Base-by-base conservation (phyloP, 345 rosid species). In the Citrus glauca region DNA sequence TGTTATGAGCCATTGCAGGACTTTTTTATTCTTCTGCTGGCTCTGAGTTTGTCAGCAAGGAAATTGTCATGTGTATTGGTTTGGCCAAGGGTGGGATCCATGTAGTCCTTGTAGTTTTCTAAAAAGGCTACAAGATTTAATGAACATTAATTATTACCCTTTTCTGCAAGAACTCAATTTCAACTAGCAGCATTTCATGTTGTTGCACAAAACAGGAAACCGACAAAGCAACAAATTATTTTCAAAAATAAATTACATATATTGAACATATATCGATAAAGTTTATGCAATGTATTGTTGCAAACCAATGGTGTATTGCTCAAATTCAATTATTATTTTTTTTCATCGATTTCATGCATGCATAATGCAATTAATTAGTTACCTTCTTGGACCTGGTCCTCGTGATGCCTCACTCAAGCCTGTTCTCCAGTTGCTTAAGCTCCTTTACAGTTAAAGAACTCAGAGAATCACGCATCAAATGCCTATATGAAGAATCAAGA, bases 341-440 rank as follows among this genome's bases (percentile, higher is more conserved):
- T n/a, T n/a, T n/a, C n/a, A n/a, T n/a, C n/a, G n/a, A n/a, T n/a
- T n/a, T n/a, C n/a, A n/a, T n/a, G 30, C 2, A 28, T 28, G 27
- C 27, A 28, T 28, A 28, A 28, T 28, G 30, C 2, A 28, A 28
- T 94, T 33, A 33, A 33, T 33, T 33, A 4, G 0, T 33, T 33
- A 33, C 16, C 98, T 96, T 96, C 89, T 96, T 96, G 66, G 99
- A 91, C 82, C 98, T 90, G 83, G 94, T 92, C 78, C 98, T 84
- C 6, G 95, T 88, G 72, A 96, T 91, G 74, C 97, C 99, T 65
- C 97, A 88, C 72, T 96, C 99, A 70, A 96, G 98, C 85, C 95
- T 91, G 56, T 91, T 92, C 86, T 96, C 98, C 71, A 94, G 89
- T 75, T 94, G 98, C 88, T 94, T 96, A 60, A 96, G 91, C 88